Percentiles rank a stretch among this genome's conserved stretches.
Evolutionary conservation across 1,139 yeast species (phyloP).

Genomic region (Kodamaea ohmeri): DNA sequence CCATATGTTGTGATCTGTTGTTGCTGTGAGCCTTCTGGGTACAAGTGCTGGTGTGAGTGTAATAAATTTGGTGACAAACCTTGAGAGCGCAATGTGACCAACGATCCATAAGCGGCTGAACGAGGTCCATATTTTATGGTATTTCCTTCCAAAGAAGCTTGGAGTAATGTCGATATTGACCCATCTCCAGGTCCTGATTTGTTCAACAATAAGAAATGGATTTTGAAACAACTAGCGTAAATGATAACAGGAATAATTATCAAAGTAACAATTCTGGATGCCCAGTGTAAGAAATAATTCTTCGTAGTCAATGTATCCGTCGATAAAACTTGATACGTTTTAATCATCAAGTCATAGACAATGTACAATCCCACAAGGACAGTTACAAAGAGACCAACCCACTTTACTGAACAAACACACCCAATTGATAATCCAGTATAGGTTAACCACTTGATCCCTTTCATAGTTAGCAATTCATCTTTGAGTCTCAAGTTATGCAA

Average conservation of each 20-base stretch:
- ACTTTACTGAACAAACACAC: constrained; percentile 88
- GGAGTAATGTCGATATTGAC: constrained; percentile 67
- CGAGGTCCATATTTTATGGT: constrained; percentile 58
- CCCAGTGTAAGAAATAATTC: constrained; percentile 66
- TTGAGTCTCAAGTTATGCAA: constrained; percentile 44
- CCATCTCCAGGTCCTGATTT: constrained; percentile 82
- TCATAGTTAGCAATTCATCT: constrained; percentile 37
- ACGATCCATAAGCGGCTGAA: constrained; percentile 58
- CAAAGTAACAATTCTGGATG: constrained; percentile 59
- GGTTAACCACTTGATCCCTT: constrained; percentile 56
- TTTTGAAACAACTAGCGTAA: constrained; percentile 69
- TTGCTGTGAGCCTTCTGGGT: constrained; percentile 74
- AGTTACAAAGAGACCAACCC: constrained; percentile 93
- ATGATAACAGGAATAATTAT: constrained; percentile 73
- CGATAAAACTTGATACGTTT: constrained; percentile 47
- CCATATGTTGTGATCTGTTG: constrained; percentile 78
- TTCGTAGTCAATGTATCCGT: constrained; percentile 27
- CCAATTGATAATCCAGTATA: constrained; percentile 83
- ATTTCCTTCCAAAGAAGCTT: constrained; percentile 59
- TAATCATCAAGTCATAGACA: constrained; percentile 66
- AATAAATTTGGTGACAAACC: constrained; percentile 68
- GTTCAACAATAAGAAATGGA: constrained; percentile 72
- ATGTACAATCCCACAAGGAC: constrained; percentile 84
- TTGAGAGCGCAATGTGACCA: constrained; percentile 66
- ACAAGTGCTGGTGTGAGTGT: constrained; percentile 66